Percentiles rank a stretch among this genome's conserved stretches.
Conservation (phyloP, 176 grass and related monocot genomes). For the Lolium perenne region DNA sequence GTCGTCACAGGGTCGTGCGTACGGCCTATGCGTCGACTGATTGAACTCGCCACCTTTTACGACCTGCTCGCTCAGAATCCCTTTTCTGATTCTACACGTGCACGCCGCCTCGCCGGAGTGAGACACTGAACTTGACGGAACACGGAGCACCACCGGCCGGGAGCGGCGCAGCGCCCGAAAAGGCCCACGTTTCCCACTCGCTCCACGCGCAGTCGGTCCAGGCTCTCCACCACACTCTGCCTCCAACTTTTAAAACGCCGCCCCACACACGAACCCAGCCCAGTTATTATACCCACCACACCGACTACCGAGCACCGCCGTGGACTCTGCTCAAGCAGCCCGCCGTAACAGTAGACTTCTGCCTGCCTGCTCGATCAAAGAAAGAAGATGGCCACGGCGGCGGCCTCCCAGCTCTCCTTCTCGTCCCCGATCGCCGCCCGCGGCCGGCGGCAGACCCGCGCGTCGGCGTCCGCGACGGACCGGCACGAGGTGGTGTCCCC, state of each 20-base stretch:
- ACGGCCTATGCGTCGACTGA: neutral
- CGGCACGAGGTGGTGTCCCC: conserved; percentile 44
- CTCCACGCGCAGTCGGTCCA: neutral
- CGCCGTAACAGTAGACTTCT: neutral
- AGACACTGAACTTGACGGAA: neutral
- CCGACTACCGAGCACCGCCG: neutral
- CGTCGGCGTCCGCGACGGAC: conserved; percentile 47
- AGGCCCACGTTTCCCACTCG: conserved; percentile 9
- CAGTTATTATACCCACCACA: neutral
- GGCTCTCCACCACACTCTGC: neutral
- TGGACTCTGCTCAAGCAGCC: neutral
- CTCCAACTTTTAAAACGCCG: conserved; percentile 5
- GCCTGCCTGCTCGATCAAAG: neutral
- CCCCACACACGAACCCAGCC: neutral
- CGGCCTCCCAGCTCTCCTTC: conserved; percentile 35
- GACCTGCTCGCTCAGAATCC: neutral
- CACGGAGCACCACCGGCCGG: conserved; percentile 9
- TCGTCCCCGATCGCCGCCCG: neutral
- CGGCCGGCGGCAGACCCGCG: neutral
- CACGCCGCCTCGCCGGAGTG: neutral
- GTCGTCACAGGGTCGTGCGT: no score
- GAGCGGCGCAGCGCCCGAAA: neutral
- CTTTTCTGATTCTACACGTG: conserved; percentile 10
- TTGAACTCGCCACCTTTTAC: neutral
- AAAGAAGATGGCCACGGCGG: conserved; percentile 42